A percentile compares a stretch with the other conserved stretches of the same genome.
Conservation (phyloP, 495 filamentous ascomycete species). For the Aspergillus diversus region DNA sequence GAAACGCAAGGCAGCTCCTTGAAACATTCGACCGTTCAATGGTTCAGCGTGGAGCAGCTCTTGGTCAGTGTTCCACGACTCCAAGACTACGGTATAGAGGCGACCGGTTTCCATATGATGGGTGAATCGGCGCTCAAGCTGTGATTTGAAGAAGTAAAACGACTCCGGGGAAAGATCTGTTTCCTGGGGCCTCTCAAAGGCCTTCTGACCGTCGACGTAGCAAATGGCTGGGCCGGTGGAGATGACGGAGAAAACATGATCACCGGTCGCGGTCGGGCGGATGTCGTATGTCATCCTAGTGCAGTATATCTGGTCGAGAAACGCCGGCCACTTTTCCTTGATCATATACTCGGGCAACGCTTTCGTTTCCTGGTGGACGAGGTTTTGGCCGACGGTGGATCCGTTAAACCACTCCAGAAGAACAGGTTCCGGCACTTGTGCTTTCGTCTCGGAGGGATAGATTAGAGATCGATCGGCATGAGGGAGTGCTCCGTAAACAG, state of each 20-base stretch:
- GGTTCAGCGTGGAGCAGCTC: neutral
- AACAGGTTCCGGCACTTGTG: neutral
- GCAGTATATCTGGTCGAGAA: conserved; percentile 1
- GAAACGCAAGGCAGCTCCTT: conserved; percentile 6
- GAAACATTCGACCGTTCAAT: conserved; percentile 7
- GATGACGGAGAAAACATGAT: conserved; percentile 9
- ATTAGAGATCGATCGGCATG: neutral
- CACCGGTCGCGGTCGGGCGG: neutral
- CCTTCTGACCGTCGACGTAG: conserved; percentile 8
- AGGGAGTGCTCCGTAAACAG: neutral
- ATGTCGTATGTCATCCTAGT: neutral
- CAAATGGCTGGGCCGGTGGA: conserved; percentile 3
- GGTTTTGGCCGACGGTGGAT: neutral
- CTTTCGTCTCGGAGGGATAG: too few species aligned
- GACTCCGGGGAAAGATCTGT: conserved; percentile 6
- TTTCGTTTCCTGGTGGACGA: neutral
- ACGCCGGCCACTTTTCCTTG: neutral
- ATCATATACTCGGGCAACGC: neutral
- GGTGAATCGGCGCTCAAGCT: conserved; percentile 11
- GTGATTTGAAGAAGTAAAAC: conserved; percentile 14
- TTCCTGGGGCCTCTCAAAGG: conserved; percentile 2
- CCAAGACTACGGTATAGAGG: neutral
- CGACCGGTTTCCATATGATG: neutral
- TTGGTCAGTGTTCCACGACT: neutral
- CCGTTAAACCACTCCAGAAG: conserved; percentile 1